Evolutionary conservation across 106 monocot species (phyloP), one percentile per base, ranked within the genome.

Genomic region (Platanthera guangdongensis): DNA sequence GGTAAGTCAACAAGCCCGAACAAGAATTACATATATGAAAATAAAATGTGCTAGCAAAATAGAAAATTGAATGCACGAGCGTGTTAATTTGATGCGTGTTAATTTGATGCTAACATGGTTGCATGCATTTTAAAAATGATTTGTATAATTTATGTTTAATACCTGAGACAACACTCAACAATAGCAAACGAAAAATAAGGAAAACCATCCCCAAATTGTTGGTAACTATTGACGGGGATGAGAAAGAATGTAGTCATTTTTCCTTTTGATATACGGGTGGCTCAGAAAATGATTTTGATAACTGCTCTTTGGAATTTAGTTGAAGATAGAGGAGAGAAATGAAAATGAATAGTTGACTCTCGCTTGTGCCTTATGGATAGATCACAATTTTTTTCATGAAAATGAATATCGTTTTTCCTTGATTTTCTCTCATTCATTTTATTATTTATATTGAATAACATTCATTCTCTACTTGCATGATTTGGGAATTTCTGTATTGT

Each of bases 401-500:
- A n/a, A n/a, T n/a, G 39, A 47, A 47, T 15, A 70, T 70, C 16
- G 7, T 48, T 10, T 70, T 70, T 47, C 0, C 70, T 70, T 48
- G 18, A 9, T 72, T 72, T 51, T 10, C 4, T 51, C 19, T 18
- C 72, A 51, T 72, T 0, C 51, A 18, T 72, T 50, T 51, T 21
- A 15, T 51, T 72, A 9, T 72, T 5, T 72, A 51, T 50, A 21
- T 72, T 51, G 46, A 70, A 45, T 19, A 50, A 21, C 48, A 15
- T 72, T 72, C 50, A 3, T 51, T 51, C 21, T 10, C n/a, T 7
- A 25, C 18, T 72, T 50, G 1, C 51, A 3, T 51, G 72, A 8
- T 47, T 51, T 51, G 11, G 9, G 51, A 72, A 10, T 46, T 51
- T 72, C 15, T 51, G 21, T 18, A 10, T 14, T 78, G 57, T 88